A percentile compares a stretch with the other conserved stretches of the same genome.
Conservation (phyloP, 2,329 filamentous ascomycete genomes). For the Cordyceps pruinosa region DNA sequence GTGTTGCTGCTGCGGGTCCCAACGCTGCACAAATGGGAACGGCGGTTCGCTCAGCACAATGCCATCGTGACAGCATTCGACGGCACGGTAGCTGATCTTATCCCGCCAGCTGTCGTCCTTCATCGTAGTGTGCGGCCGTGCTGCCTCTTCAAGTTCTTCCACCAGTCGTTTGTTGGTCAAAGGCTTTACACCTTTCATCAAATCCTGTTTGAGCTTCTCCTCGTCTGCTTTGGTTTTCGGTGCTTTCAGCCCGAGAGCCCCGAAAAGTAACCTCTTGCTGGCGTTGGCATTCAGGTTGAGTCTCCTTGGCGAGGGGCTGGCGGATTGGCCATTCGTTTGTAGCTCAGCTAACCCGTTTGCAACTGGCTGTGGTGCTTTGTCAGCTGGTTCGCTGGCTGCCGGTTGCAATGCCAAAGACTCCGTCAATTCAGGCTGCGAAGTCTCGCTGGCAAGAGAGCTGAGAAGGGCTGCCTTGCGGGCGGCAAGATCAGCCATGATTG, state of each 20-base stretch:
- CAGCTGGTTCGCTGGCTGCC: not conserved
- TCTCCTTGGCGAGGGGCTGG: not conserved
- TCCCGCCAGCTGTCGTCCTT: slow-evolving; percentile 62
- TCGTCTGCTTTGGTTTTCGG: slow-evolving; percentile 65
- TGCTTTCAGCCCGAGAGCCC: slow-evolving; percentile 61
- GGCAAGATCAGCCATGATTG: not conserved
- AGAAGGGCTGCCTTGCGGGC: slow-evolving; percentile 10
- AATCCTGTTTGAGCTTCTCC: slow-evolving; percentile 50
- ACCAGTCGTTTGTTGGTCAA: slow-evolving; percentile 29
- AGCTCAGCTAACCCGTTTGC: not conserved
- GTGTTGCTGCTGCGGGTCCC: slow-evolving; percentile 67
- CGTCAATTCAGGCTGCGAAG: not conserved
- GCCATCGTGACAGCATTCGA: slow-evolving; percentile 73
- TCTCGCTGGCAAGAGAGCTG: slow-evolving; percentile 10
- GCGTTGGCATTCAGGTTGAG: slow-evolving; percentile 43
- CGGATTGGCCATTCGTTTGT: slow-evolving; percentile 8
- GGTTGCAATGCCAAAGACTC: slow-evolving; percentile 4
- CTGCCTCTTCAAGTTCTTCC: slow-evolving; percentile 16
- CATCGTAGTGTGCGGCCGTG: slow-evolving; percentile 18
- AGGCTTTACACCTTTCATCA: slow-evolving; percentile 48
- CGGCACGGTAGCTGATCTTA: slow-evolving; percentile 67
- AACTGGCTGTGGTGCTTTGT: slow-evolving; percentile 2
- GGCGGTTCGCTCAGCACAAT: slow-evolving; percentile 67
- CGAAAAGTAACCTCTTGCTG: slow-evolving; percentile 62
- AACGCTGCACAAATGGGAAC: slow-evolving; percentile 84